Conservation (phyloP, 371 early-diverging fungal genomes). For the Mucor velutinosus region DNA sequence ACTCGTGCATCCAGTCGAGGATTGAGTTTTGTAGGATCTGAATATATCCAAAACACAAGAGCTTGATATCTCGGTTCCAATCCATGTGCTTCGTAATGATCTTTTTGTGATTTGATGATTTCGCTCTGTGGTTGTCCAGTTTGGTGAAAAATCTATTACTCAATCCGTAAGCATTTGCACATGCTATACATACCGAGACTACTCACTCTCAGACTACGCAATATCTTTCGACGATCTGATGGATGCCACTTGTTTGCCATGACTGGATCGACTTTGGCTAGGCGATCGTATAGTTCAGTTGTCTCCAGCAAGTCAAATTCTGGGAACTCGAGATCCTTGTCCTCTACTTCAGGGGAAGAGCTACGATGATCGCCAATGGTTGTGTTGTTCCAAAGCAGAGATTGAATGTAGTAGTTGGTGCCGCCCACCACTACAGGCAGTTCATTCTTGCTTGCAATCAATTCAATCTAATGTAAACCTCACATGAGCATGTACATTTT, state of each 20-base stretch:
- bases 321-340: conserved; percentile 11
- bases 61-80: conserved; percentile 48
- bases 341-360: conserved; percentile 13
- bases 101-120: conserved; percentile 64
- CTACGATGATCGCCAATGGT: conserved; percentile 39
- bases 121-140: conserved; percentile 80
- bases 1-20: conserved; percentile 83
- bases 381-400: conserved; percentile 78
- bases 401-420: conserved; percentile 95
- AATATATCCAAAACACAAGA: conserved; percentile 87
- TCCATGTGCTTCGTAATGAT: conserved; percentile 37
- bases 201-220: conserved; percentile 77
- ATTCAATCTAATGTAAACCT: conserved; percentile 61
- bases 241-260: conserved; percentile 95
- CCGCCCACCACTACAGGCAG: conserved; percentile 94
- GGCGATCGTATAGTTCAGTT: conserved; percentile 54
- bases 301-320: conserved; percentile 48
- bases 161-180: not conserved
- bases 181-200: not conserved
- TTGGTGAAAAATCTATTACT: conserved; percentile 61
- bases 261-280: conserved; percentile 78
- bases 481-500: not conserved
- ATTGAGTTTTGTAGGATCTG: conserved; percentile 67
- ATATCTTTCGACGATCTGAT: conserved; percentile 84
- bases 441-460: conserved; percentile 66